These are phyloP conservation scores for Kewa caespitosa DNA, from an alignment of 179 eudicot genomes.

Conservation along the genomic window DNA sequence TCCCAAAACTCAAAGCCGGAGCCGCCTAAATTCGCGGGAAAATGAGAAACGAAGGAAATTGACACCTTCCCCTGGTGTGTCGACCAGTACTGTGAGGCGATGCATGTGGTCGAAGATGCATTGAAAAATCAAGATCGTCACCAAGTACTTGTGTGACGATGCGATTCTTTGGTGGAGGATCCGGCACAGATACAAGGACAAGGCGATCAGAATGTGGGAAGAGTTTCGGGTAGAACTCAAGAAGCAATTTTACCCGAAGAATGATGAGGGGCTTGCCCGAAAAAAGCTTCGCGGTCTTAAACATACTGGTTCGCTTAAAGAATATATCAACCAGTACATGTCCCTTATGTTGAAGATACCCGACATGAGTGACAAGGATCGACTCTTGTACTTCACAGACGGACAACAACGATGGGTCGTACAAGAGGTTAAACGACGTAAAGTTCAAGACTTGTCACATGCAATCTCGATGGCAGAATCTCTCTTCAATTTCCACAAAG, in stretches of 20 bases:
- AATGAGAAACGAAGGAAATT: neutral
- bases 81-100: neutral
- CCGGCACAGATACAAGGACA: neutral
- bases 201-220: slow-evolving; percentile 5
- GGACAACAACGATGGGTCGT: neutral
- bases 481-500: neutral
- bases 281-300: neutral
- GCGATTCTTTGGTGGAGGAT: neutral
- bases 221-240: slow-evolving; percentile 7
- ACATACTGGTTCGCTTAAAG: slow-evolving; percentile 4
- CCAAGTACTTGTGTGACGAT: neutral
- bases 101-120: neutral
- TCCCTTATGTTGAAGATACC: neutral
- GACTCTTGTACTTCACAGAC: neutral
- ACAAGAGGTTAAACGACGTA: neutral
- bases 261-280: neutral
- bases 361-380: neutral
- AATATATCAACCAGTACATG: neutral
- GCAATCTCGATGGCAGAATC: neutral
- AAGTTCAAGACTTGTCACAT: neutral
- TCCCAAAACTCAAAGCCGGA: no score
- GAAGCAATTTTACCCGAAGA: slow-evolving; percentile 15
- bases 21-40: neutral
- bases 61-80: neutral
- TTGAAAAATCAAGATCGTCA: neutral